Conservation (phyloP, 768 basidiomycete genomes). For the Phlebiopsis gigantea region DNA sequence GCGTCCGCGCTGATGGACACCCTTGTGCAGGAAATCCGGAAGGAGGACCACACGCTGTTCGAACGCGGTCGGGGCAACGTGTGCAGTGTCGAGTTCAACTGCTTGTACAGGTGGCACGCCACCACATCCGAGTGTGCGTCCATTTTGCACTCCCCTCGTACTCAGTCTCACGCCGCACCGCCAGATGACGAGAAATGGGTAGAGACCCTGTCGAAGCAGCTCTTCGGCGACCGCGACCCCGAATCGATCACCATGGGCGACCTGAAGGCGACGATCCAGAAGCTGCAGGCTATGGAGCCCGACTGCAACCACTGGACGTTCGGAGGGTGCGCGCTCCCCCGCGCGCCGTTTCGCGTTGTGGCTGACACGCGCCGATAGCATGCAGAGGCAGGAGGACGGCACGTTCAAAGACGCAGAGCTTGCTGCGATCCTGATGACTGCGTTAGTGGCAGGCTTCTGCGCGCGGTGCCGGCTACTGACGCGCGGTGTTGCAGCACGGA, state of each 20-base stretch:
- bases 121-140: constrained; percentile 48
- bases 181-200: constrained; percentile 68
- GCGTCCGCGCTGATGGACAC: constrained; percentile 1
- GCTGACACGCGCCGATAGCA: too few relatives aligned
- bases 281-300: constrained; percentile 35
- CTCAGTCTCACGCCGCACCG: not conserved
- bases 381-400: constrained; percentile 56
- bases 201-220: constrained; percentile 35
- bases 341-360: not conserved
- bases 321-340: constrained; percentile 39
- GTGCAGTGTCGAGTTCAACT: constrained; percentile 87
- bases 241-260: constrained; percentile 43
- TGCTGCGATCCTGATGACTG: constrained; percentile 57
- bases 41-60: constrained; percentile 56
- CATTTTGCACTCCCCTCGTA: not conserved
- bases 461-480: not conserved
- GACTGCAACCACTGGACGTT: constrained; percentile 63
- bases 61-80: constrained; percentile 79
- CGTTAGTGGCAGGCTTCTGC: constrained; percentile 38
- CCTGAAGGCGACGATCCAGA: constrained; percentile 42
- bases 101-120: constrained; percentile 83
- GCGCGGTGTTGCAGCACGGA: constrained; percentile 50
- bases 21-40: constrained; percentile 54
- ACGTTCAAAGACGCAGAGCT: constrained; percentile 67
- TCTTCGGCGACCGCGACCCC: constrained; percentile 50